These are phyloP conservation scores for Aspergillus novofumigatus DNA, from an alignment of 2,329 filamentous ascomycete genomes.

Conservation along the genomic window DNA sequence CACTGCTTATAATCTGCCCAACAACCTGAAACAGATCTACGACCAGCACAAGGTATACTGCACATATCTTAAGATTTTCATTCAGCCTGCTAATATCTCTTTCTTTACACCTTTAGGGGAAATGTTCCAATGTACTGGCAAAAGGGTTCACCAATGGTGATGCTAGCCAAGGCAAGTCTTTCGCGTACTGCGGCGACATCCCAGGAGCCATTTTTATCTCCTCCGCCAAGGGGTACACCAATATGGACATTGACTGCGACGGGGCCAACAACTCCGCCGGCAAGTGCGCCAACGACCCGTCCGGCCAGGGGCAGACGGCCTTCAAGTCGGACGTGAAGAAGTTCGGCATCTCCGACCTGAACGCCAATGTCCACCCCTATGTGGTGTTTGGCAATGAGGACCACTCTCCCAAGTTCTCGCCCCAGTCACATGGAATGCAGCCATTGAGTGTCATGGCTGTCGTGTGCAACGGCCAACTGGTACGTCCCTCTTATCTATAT, in stretches of 20 bases:
- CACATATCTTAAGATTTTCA: not conserved
- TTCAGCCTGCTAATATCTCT: not conserved
- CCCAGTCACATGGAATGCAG: constrained; percentile 42
- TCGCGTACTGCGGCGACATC: constrained; percentile 48
- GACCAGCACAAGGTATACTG: constrained; percentile 14
- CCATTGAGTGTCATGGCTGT: constrained; percentile 54
- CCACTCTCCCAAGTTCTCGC: constrained; percentile 33
- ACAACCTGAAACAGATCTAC: constrained; percentile 17
- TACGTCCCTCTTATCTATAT: constrained; percentile 13
- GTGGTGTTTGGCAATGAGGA: constrained; percentile 52
- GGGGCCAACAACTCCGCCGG: constrained; percentile 46
- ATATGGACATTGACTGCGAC: constrained; percentile 60
- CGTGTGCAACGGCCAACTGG: constrained; percentile 49
- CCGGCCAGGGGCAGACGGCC: constrained; percentile 42
- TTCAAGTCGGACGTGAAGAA: constrained; percentile 41
- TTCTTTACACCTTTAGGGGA: not conserved
- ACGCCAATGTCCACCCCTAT: constrained; percentile 50
- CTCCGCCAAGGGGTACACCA: constrained; percentile 38
- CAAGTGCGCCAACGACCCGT: constrained; percentile 44
- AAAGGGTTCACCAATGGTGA: constrained; percentile 18
- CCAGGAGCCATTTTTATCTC: constrained; percentile 49
- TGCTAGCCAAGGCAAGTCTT: constrained; percentile 5
- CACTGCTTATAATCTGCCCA: constrained; percentile 13
- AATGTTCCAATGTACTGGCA: constrained; percentile 16
- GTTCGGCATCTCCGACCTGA: constrained; percentile 45